phyloP scores from a whole-genome alignment of 371 early-diverging fungal genomes.

The Apophysomyces ossiformis region DNA sequence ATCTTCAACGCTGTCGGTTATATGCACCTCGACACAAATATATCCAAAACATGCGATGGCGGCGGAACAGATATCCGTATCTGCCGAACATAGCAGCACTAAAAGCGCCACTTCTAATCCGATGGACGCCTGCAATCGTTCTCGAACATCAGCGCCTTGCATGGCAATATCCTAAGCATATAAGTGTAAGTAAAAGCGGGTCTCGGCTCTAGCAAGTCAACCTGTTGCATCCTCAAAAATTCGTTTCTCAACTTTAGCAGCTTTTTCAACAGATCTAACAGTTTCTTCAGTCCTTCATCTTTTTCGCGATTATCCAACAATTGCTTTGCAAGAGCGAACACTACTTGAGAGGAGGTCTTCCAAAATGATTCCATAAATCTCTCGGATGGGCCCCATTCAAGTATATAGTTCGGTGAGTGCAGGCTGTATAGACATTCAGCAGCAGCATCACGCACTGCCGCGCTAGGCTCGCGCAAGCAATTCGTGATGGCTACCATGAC shows the following conservation, averaged over 20 bases:
- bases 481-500: slow-evolving; percentile 71
- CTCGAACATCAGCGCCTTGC: slow-evolving; percentile 54
- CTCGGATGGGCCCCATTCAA: slow-evolving; percentile 64
- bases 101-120: slow-evolving; percentile 76
- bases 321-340: slow-evolving; percentile 59
- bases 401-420: slow-evolving; percentile 62
- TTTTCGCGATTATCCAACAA: slow-evolving; percentile 58
- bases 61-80: slow-evolving; percentile 63
- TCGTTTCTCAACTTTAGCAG: slow-evolving; percentile 68
- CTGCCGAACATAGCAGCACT: slow-evolving; percentile 71
- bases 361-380: slow-evolving; percentile 70
- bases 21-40: slow-evolving; percentile 61
- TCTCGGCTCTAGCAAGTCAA: slow-evolving; percentile 19
- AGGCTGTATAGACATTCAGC: slow-evolving; percentile 72
- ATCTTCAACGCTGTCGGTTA: slow-evolving; percentile 31
- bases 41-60: slow-evolving; percentile 60
- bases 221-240: slow-evolving; percentile 63
- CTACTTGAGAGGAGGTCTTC: slow-evolving; percentile 66
- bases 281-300: slow-evolving; percentile 57
- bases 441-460: slow-evolving; percentile 70
- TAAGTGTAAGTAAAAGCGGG: background rate
- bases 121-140: slow-evolving; percentile 68
- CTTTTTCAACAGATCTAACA: slow-evolving; percentile 67
- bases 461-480: slow-evolving; percentile 66
- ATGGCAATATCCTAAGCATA: slow-evolving; percentile 50